phyloP scores from a whole-genome alignment of 345 rosid species.

The Gossypium arboreum region DNA sequence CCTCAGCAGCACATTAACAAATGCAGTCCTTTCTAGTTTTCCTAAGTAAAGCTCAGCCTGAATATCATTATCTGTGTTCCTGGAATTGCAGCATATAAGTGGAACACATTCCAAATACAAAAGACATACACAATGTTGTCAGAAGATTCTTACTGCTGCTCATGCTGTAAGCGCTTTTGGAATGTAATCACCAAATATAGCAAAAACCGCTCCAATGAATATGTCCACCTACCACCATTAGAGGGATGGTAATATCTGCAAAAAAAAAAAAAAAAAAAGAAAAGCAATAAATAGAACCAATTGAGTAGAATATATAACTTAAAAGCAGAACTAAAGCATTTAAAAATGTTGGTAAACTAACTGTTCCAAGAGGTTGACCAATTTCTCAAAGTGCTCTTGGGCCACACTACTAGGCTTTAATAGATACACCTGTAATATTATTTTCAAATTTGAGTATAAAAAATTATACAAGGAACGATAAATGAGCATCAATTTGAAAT shows the following conservation, averaged over 20 bases:
- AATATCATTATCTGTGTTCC: slow-evolving; percentile 39
- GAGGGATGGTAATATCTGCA: slow-evolving; percentile 96
- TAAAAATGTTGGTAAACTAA: slow-evolving; percentile 45
- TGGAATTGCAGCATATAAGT: slow-evolving; percentile 34
- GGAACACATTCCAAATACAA: slow-evolving; percentile 27
- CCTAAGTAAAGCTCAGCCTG: slow-evolving; percentile 49
- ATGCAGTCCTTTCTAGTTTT: slow-evolving; percentile 63
- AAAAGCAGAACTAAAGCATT: slow-evolving; percentile 17
- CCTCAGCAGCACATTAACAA: slow-evolving; percentile 71
- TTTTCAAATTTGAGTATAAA: slow-evolving; percentile 19
- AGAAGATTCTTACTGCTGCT: slow-evolving; percentile 68
- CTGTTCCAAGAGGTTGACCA: slow-evolving; percentile 99
- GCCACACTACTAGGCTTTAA: slow-evolving; percentile 72
- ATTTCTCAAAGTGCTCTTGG: slow-evolving; percentile 70
- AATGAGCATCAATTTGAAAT: slow-evolving; percentile 21
- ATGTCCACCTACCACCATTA: slow-evolving; percentile 99
- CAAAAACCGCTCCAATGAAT: slow-evolving; percentile 86
- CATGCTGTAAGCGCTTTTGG: slow-evolving; percentile 83
- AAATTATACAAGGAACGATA: slow-evolving; percentile 18
- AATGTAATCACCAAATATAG: slow-evolving; percentile 69
- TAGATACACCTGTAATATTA: slow-evolving; percentile 67
- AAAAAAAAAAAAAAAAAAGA: slow-evolving; percentile 2
- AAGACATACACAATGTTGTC: slow-evolving; percentile 11
- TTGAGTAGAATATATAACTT: slow-evolving; percentile 9
- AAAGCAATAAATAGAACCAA: slow-evolving; percentile 12